These are phyloP conservation scores for Murraya koenigii DNA, from an alignment of 345 rosid genomes.

Conservation along the genomic window DNA sequence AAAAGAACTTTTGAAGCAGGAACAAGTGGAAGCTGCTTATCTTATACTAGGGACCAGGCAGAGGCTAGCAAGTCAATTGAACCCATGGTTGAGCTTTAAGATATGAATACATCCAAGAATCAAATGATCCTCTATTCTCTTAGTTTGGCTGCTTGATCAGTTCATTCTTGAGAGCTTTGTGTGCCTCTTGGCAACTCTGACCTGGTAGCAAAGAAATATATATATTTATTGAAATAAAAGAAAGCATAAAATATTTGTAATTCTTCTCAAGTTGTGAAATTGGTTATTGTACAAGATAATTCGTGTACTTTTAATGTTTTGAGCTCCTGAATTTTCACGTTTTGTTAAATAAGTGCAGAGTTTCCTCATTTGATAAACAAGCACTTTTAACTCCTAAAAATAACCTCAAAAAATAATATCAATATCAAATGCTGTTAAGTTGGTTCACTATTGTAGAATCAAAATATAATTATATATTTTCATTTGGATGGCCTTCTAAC, in stretches of 20 bases:
- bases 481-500: fast-evolving
- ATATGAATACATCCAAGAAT: no score
- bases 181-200: background rate
- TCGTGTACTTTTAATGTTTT: background rate
- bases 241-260: background rate
- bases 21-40: background rate
- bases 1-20: background rate
- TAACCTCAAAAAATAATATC: background rate
- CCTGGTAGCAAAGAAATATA: background rate
- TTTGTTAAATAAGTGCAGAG: background rate
- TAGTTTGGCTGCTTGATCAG: background rate
- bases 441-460: no score
- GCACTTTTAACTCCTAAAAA: background rate
- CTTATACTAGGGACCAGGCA: no score
- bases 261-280: background rate
- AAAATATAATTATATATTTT: no score
- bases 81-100: no score
- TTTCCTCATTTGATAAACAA: background rate
- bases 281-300: background rate
- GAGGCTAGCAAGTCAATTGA: no score
- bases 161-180: background rate
- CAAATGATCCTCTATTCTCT: background rate
- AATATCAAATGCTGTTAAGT: no score
- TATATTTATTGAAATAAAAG: background rate
- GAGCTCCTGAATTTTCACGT: background rate